Evolutionary conservation across 495 filamentous ascomycete species (phyloP).

Genomic region (Aspergillus nidulans): DNA sequence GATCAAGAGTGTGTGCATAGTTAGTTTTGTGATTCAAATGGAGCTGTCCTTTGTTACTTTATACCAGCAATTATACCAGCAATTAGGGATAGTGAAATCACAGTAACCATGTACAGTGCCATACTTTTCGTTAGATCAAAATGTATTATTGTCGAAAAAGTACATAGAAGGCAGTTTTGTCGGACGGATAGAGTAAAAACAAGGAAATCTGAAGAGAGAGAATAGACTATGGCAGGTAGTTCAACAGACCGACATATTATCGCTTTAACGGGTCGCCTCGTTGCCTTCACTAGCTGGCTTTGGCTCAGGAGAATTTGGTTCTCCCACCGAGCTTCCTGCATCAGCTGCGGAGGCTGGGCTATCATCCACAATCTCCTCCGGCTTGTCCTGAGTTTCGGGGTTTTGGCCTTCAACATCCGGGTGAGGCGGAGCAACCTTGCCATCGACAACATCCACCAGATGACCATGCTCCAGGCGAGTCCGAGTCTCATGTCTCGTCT

Average conservation of each 20-base stretch:
- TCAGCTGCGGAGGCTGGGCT: constrained; percentile 48
- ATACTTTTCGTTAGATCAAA: constrained; percentile 21
- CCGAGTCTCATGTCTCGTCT: constrained; percentile 88
- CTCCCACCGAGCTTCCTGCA: constrained; percentile 60
- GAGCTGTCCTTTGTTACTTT: constrained; percentile 29
- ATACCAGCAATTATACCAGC: constrained; percentile 7
- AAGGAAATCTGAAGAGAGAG: constrained; percentile 6
- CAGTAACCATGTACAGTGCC: constrained; percentile 18
- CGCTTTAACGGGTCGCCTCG: constrained; percentile 51
- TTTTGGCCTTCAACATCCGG: constrained; percentile 75
- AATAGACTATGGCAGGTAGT: constrained; percentile 1
- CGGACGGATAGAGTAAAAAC: neutral
- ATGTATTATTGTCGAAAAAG: constrained; percentile 12
- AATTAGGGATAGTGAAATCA: constrained; percentile 6
- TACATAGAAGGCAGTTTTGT: constrained; percentile 14
- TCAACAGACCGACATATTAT: constrained; percentile 14
- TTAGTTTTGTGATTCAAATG: constrained; percentile 33
- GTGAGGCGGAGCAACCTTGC: constrained; percentile 69
- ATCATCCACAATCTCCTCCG: constrained; percentile 37
- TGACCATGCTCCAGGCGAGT: constrained; percentile 53
- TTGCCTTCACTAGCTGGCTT: constrained; percentile 76
- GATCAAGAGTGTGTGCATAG: constrained; percentile 40
- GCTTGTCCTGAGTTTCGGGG: constrained; percentile 52
- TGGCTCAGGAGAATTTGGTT: constrained; percentile 49
- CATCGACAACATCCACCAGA: constrained; percentile 62